These are phyloP conservation scores for Suillus spraguei DNA, from an alignment of 768 basidiomycete species.

Conservation along the genomic window DNA sequence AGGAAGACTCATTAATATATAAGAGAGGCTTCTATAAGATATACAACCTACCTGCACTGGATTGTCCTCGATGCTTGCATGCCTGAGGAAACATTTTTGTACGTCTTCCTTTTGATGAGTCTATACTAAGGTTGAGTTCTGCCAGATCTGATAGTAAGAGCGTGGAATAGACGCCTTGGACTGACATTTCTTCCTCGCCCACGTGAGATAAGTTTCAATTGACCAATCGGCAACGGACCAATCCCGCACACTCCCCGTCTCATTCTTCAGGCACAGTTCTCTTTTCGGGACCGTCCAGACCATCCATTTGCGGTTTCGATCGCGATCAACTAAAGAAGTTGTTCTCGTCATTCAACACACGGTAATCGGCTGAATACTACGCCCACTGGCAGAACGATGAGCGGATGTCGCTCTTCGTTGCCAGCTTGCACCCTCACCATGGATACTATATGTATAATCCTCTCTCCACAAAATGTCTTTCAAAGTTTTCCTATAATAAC, in stretches of 20 bases:
- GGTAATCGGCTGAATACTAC: constrained; percentile 28
- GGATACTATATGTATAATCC: constrained; percentile 28
- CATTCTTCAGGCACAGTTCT: constrained; percentile 25
- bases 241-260: not conserved
- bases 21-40: not conserved
- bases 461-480: constrained; percentile 6
- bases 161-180: constrained; percentile 16
- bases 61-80: constrained; percentile 10
- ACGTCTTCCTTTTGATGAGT: not conserved
- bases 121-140: constrained; percentile 18
- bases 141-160: constrained; percentile 3
- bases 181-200: constrained; percentile 20
- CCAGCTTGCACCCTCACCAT: constrained; percentile 26
- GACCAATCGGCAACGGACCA: not conserved
- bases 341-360: constrained; percentile 26
- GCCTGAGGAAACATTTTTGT: not conserved
- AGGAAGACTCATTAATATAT: not conserved
- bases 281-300: constrained; percentile 37
- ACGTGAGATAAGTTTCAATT: constrained; percentile 25
- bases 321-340: constrained; percentile 25
- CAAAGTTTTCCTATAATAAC: not conserved
- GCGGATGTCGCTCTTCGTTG: not conserved
- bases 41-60: not conserved
- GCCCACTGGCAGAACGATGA: constrained; percentile 4
- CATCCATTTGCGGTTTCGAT: constrained; percentile 24